Evolutionary conservation across 164 flowering plant species (phyloP).

Genomic region (Buxus sempervirens): DNA sequence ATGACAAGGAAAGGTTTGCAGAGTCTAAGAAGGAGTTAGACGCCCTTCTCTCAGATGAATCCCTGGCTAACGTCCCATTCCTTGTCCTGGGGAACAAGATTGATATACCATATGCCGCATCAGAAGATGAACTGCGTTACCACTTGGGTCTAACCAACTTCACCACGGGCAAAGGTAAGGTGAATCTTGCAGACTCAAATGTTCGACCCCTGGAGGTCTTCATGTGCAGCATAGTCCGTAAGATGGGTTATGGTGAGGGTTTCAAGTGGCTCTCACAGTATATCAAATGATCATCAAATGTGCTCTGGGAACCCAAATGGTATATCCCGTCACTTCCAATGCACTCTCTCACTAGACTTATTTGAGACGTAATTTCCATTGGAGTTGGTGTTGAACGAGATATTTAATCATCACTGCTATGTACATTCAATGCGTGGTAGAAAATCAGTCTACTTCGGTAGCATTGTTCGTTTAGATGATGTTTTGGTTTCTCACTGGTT

Average conservation of each 20-base stretch:
- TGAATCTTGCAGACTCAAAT: constrained; percentile 37
- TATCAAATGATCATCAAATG: constrained; percentile 28
- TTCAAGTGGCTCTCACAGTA: constrained; percentile 70
- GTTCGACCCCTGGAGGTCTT: constrained; percentile 60
- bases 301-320: background rate
- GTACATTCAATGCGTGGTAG: background rate
- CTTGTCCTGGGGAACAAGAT: constrained; percentile 56
- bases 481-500: too few species aligned
- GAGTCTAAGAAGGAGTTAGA: constrained; percentile 68
- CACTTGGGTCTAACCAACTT: constrained; percentile 49
- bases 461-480: background rate
- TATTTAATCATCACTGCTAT: constrained; percentile 2
- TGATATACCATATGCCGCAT: constrained; percentile 63
- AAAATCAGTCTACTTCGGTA: background rate
- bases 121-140: constrained; percentile 53
- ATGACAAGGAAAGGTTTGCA: constrained; percentile 67
- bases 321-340: background rate
- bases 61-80: constrained; percentile 50
- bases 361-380: background rate
- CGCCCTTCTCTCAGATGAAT: constrained; percentile 64
- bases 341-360: background rate
- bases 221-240: constrained; percentile 73
- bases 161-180: constrained; percentile 73
- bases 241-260: constrained; percentile 58
- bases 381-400: constrained; percentile 1